Percentiles rank a stretch among this genome's conserved stretches.
Evolutionary conservation across 805 yeast genomes (phyloP).

Genomic region (Saturnispora serradocipensis): DNA sequence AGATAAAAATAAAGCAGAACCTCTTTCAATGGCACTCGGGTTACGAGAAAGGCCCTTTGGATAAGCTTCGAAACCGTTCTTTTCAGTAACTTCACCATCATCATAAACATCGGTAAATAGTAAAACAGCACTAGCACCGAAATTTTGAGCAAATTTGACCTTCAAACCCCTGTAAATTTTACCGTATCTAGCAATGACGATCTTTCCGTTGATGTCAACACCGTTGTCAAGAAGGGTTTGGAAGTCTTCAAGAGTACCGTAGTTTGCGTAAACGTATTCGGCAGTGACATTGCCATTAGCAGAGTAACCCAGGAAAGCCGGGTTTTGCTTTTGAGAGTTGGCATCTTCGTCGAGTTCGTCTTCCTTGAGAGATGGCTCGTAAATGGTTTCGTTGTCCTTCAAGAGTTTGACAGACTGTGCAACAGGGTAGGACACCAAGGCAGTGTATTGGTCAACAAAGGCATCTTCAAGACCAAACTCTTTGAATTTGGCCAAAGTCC

Average conservation of each 20-base stretch:
- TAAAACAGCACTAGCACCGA: constrained; percentile 58
- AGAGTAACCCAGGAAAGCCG: constrained; percentile 70
- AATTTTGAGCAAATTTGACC: constrained; percentile 66
- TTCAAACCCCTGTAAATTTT: constrained; percentile 61
- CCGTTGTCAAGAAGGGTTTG: constrained; percentile 36
- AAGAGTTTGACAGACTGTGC: constrained; percentile 43
- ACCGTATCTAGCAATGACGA: constrained; percentile 64
- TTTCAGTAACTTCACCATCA: constrained; percentile 41
- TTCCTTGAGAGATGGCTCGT: constrained; percentile 45
- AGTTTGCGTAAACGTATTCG: constrained; percentile 55
- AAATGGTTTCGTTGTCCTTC: constrained; percentile 25
- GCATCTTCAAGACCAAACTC: constrained; percentile 48
- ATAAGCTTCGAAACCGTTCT: constrained; percentile 53
- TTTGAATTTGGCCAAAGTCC: constrained; percentile 48
- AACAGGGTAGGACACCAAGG: constrained; percentile 56
- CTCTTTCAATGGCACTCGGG: constrained; percentile 69
- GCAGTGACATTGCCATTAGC: constrained; percentile 71
- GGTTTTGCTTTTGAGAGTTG: constrained; percentile 42
- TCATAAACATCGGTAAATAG: constrained; percentile 67
- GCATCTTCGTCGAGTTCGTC: constrained; percentile 42
- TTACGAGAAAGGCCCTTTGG: constrained; percentile 74
- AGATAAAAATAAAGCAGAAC: constrained; percentile 58
- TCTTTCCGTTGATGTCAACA: constrained; percentile 44
- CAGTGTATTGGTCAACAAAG: constrained; percentile 46
- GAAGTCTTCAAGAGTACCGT: constrained; percentile 57